phyloP scores from a whole-genome alignment of 139 green algal species.

The Chlamydomonas schloesseri region DNA sequence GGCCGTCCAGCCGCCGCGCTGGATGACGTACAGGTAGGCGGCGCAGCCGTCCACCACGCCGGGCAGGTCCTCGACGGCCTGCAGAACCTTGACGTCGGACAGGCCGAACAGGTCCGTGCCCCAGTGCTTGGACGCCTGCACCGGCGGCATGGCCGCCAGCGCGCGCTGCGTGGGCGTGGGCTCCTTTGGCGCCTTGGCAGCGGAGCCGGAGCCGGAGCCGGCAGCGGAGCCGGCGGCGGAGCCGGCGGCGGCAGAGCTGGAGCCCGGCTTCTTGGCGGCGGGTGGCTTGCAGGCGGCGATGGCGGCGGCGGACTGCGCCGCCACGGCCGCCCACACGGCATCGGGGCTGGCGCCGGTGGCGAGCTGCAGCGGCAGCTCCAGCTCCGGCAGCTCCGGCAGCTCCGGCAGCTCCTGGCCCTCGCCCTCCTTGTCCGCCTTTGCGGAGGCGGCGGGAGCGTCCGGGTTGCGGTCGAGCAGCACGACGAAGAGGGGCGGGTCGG shows the following conservation, averaged over 20 bases:
- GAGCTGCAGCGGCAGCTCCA: neutral
- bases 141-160: slow-evolving; percentile 50
- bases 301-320: neutral
- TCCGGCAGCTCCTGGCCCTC: neutral
- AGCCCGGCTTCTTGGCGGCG: no score
- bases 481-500: neutral
- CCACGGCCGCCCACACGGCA: neutral
- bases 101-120: slow-evolving; percentile 75
- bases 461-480: slow-evolving; percentile 38
- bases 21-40: slow-evolving; percentile 46
- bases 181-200: neutral
- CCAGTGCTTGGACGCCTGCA: slow-evolving; percentile 59
- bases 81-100: slow-evolving; percentile 65
- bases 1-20: slow-evolving; percentile 49
- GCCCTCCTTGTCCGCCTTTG: neutral
- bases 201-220: neutral
- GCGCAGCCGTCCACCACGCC: slow-evolving; percentile 49
- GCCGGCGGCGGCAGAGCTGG: no score
- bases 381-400: no score
- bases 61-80: slow-evolving; percentile 72
- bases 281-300: neutral
- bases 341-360: neutral
- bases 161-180: slow-evolving; percentile 4
- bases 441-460: neutral
- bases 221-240: neutral